Percentiles rank a stretch among this genome's conserved stretches.
Evolutionary conservation across 306 rosid species (phyloP).

Genomic region (Dalbergia cultrata): DNA sequence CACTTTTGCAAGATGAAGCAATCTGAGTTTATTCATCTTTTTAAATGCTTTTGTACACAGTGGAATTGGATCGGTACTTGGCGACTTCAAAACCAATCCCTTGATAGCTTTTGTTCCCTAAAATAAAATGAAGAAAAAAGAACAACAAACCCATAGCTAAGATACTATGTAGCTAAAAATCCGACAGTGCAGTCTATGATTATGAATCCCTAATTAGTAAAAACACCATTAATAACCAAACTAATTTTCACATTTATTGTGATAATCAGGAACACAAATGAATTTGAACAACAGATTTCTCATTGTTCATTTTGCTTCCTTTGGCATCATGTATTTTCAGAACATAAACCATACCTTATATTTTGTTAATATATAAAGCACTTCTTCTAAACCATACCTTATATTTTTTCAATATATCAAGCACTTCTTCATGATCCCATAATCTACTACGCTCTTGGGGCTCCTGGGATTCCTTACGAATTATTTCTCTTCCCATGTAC

Average conservation of each 20-base stretch:
- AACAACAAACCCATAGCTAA: neutral
- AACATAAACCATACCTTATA: neutral
- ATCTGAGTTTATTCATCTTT: constrained; percentile 39
- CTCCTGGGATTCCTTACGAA: too few relatives aligned
- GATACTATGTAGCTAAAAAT: neutral
- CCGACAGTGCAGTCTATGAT: neutral
- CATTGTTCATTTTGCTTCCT: neutral
- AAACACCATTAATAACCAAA: neutral
- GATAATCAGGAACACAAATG: neutral
- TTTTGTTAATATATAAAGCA: too few relatives aligned
- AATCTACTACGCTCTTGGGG: neutral
- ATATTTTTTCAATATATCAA: neutral
- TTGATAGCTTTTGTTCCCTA: constrained; percentile 24
- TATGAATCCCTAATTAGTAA: too few relatives aligned
- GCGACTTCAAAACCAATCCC: constrained; percentile 35
- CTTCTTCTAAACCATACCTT: neutral
- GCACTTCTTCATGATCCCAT: neutral
- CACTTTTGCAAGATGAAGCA: constrained; percentile 13
- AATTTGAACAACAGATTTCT: neutral
- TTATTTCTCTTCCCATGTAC: too few relatives aligned
- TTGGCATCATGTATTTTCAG: neutral
- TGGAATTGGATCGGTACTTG: neutral
- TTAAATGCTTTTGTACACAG: constrained; percentile 31
- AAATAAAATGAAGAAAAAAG: neutral
- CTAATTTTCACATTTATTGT: neutral